Conservation (phyloP, 495 filamentous ascomycete species). For the Penicillium arizonense region DNA sequence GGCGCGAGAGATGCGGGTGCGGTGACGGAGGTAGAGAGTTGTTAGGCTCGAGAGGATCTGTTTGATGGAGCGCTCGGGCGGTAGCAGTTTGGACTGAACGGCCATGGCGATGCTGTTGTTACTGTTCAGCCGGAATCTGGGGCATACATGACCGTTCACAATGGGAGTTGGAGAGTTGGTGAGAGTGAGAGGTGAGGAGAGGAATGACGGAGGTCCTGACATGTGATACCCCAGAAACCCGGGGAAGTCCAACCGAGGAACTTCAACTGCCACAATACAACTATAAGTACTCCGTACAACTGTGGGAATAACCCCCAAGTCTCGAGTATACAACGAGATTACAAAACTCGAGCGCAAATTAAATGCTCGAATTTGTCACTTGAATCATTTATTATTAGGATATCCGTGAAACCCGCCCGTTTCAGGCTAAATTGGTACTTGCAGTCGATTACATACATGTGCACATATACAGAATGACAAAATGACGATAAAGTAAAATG, state of each 20-base stretch:
- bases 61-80: slow-evolving; percentile 69
- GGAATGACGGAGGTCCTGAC: slow-evolving; percentile 20
- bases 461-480: background rate
- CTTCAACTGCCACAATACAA: background rate
- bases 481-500: background rate
- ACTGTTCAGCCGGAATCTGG: slow-evolving; percentile 31
- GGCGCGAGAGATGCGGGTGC: slow-evolving; percentile 83
- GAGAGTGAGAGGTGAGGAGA: slow-evolving; percentile 2
- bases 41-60: slow-evolving; percentile 71
- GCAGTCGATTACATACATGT: no score
- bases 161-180: background rate
- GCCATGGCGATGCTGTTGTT: slow-evolving; percentile 56
- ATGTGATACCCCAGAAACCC: slow-evolving; percentile 31
- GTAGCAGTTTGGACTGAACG: slow-evolving; percentile 73
- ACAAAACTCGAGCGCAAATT: background rate
- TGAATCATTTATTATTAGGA: no score
- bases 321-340: background rate
- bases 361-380: no score
- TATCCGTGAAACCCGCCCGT: no score
- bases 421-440: no score
- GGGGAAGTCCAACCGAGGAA: slow-evolving; percentile 30
- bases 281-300: background rate
- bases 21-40: slow-evolving; percentile 75
- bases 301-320: no score
- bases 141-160: slow-evolving; percentile 29